A percentile compares a stretch with the other conserved stretches of the same genome.
Evolutionary conservation across 257 asterid species (phyloP).

Genomic region (Salvia miltiorrhiza): DNA sequence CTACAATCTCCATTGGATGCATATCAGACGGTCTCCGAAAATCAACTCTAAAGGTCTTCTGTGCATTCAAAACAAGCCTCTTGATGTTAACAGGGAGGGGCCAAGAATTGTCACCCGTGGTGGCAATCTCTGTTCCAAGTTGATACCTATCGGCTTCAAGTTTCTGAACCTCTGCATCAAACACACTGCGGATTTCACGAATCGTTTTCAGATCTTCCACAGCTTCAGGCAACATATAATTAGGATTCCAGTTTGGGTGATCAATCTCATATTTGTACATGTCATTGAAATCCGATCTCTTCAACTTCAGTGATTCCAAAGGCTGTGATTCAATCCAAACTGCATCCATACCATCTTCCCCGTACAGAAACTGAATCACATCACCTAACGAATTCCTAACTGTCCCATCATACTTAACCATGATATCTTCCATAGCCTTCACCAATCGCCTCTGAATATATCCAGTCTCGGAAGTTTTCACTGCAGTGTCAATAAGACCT

Average conservation of each 20-base stretch:
- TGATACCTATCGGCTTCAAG: slow-evolving; percentile 89
- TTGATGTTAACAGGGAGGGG: slow-evolving; percentile 89
- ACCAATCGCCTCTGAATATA: slow-evolving; percentile 96
- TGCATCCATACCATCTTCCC: slow-evolving; percentile 99
- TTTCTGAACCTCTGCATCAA: slow-evolving; percentile 95
- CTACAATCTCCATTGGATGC: slow-evolving; percentile 99
- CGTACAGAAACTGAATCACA: slow-evolving; percentile 97
- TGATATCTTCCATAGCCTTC: slow-evolving; percentile 99
- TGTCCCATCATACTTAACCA: slow-evolving; percentile 99
- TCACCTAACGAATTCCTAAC: slow-evolving; percentile 97
- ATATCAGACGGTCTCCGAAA: slow-evolving; percentile 90
- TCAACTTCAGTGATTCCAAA: slow-evolving; percentile 85
- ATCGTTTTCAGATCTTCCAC: slow-evolving; percentile 87
- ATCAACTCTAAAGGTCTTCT: slow-evolving; percentile 93
- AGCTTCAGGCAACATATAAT: slow-evolving; percentile 80
- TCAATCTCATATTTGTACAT: slow-evolving; percentile 87
- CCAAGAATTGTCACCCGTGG: slow-evolving; percentile 91
- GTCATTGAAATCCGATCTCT: slow-evolving; percentile 59
- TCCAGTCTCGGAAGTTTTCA: slow-evolving; percentile 98
- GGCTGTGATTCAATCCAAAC: slow-evolving; percentile 98
- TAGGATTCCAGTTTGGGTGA: slow-evolving; percentile 79
- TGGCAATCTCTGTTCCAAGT: slow-evolving; percentile 93
- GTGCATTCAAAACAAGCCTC: slow-evolving; percentile 90
- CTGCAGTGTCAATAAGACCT: slow-evolving; percentile 98
- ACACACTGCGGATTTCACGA: slow-evolving; percentile 92